phyloP scores from a whole-genome alignment of 1,139 yeast species.

The Candida frijolesensis region DNA sequence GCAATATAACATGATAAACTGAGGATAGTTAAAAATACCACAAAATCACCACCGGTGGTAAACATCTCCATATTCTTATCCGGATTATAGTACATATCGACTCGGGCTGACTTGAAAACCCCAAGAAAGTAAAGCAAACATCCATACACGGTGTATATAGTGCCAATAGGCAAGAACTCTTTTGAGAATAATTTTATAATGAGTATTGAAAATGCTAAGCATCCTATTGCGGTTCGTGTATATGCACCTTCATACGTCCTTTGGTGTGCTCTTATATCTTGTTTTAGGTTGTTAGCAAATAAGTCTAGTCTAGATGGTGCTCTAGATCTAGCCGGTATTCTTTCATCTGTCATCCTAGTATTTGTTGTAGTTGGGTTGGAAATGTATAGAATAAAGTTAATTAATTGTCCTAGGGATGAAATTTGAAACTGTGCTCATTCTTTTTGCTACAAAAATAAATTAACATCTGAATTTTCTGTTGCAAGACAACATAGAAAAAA shows the following conservation, averaged over 20 bases:
- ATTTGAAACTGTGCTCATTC: no score
- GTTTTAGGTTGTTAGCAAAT: slow-evolving; percentile 39
- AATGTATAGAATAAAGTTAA: not conserved
- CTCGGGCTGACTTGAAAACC: slow-evolving; percentile 43
- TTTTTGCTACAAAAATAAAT: not conserved
- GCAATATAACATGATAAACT: slow-evolving; percentile 50
- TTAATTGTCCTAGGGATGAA: no score
- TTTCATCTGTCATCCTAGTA: slow-evolving; percentile 4
- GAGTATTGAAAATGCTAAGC: slow-evolving; percentile 48
- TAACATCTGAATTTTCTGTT: not conserved
- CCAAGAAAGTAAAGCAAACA: slow-evolving; percentile 51
- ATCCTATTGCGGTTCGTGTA: slow-evolving; percentile 53
- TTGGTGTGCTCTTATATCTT: slow-evolving; percentile 62
- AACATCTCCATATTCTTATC: slow-evolving; percentile 41
- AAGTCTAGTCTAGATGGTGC: slow-evolving; percentile 38
- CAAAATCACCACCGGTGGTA: slow-evolving; percentile 54
- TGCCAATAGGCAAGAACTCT: slow-evolving; percentile 56
- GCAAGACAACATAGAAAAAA: not conserved
- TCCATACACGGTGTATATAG: slow-evolving; percentile 56
- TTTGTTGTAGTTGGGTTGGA: not conserved
- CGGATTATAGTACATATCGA: slow-evolving; percentile 51
- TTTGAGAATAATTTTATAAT: slow-evolving; percentile 54
- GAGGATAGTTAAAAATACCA: slow-evolving; percentile 41
- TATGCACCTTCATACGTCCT: slow-evolving; percentile 66
- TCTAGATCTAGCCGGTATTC: slow-evolving; percentile 20